Conservation (phyloP, 768 basidiomycete genomes). For the Lenzites betulinus region DNA sequence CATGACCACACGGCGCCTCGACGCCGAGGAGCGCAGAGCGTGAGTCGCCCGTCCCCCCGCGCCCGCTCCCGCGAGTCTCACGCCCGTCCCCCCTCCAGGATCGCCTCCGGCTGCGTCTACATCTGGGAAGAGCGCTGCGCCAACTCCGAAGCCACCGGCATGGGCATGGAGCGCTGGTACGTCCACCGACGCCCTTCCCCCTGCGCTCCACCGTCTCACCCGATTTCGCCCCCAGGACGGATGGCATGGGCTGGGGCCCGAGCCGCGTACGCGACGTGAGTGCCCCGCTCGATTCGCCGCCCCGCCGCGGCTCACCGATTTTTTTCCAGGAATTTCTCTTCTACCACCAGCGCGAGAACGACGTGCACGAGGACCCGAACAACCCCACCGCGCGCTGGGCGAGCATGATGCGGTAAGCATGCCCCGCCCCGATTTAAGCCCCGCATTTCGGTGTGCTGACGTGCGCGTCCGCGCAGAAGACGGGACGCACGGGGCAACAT, state of each 20-base stretch:
- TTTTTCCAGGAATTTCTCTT: constrained; percentile 51
- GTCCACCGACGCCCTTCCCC: constrained; percentile 21
- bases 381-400: constrained; percentile 71
- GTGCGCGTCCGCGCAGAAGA: constrained; percentile 32
- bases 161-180: constrained; percentile 85
- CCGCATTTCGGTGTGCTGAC: background rate
- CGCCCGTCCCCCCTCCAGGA: constrained; percentile 29
- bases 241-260: constrained; percentile 83
- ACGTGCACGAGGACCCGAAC: constrained; percentile 41
- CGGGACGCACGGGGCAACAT: constrained; percentile 44
- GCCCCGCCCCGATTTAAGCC: constrained; percentile 16
- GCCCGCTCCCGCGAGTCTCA: background rate
- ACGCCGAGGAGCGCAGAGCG: constrained; percentile 70
- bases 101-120: constrained; percentile 77
- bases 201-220: background rate
- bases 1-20: constrained; percentile 78
- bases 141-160: constrained; percentile 76
- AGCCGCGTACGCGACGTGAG: constrained; percentile 62
- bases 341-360: constrained; percentile 52
- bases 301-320: constrained; percentile 1
- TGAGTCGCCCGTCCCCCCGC: background rate
- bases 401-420: constrained; percentile 31
- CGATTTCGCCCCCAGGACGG: constrained; percentile 41
- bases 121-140: constrained; percentile 90
- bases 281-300: background rate